Conservation (phyloP, 148 eudicot species). For the Rhododendron ferrugineum region DNA sequence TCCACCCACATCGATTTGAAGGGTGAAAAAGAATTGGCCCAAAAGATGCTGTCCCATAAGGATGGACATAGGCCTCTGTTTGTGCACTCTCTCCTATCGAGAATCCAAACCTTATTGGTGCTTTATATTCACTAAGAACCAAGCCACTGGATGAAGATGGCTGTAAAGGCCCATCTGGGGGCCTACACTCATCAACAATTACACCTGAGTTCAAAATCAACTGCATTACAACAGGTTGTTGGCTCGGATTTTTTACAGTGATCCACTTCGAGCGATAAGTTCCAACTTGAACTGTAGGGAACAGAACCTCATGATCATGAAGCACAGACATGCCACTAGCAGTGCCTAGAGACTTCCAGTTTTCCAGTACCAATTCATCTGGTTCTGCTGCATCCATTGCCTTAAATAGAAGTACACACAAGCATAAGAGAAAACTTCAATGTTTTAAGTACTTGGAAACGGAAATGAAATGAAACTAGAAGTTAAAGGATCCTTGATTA, state of each 20-base stretch:
- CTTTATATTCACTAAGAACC: slow-evolving; percentile 28
- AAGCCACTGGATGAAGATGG: slow-evolving; percentile 41
- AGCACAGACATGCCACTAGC: slow-evolving; percentile 42
- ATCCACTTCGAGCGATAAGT: slow-evolving; percentile 47
- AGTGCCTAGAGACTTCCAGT: slow-evolving; percentile 64
- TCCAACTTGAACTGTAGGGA: slow-evolving; percentile 56
- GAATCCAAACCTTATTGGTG: slow-evolving; percentile 54
- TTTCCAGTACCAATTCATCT: slow-evolving; percentile 53
- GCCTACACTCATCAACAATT: slow-evolving; percentile 44
- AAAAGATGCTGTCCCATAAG: slow-evolving; percentile 47
- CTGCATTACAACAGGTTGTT: slow-evolving; percentile 62
- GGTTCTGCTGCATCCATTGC: slow-evolving; percentile 38
- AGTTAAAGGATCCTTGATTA: background rate
- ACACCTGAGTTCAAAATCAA: slow-evolving; percentile 59
- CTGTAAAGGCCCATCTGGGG: slow-evolving; percentile 32
- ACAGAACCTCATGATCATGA: slow-evolving; percentile 44
- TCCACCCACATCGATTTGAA: slow-evolving; percentile 74
- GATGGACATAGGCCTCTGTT: slow-evolving; percentile 69
- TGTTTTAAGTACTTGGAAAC: background rate
- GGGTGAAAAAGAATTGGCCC: slow-evolving; percentile 87
- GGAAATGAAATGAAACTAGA: background rate
- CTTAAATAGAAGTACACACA: slow-evolving; percentile 18
- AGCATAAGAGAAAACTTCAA: background rate
- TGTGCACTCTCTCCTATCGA: slow-evolving; percentile 44
- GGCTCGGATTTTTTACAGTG: slow-evolving; percentile 63